Percentiles rank a stretch among this genome's conserved stretches.
phyloP scores from a whole-genome alignment of 2,329 filamentous ascomycete genomes.

The Coleophoma eucalyptorum region DNA sequence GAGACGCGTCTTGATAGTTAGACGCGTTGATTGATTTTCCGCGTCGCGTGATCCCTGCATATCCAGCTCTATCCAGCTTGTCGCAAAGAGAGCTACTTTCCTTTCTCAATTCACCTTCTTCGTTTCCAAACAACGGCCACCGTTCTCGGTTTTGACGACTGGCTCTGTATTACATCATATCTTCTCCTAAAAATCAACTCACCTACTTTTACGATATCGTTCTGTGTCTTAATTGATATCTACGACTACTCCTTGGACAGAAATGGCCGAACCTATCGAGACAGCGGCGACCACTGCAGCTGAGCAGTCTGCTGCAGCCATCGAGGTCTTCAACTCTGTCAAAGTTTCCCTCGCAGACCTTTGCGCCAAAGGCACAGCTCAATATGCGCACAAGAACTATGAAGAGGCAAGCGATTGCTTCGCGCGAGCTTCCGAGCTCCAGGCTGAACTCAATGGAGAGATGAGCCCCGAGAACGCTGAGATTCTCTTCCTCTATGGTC shows the following conservation, averaged over 20 bases:
- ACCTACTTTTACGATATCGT: neutral
- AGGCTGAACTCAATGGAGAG: conserved; percentile 89
- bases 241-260: neutral
- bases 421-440: conserved; percentile 83
- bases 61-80: neutral
- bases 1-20: conserved; percentile 8
- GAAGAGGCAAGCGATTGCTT: conserved; percentile 82
- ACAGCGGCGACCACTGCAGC: conserved; percentile 11
- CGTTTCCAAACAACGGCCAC: too few species aligned
- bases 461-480: conserved; percentile 88
- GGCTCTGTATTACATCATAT: too few species aligned
- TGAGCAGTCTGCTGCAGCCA: conserved; percentile 14
- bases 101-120: neutral
- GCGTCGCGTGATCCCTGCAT: neutral
- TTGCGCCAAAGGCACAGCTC: conserved; percentile 73
- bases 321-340: conserved; percentile 25
- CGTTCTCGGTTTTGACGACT: too few species aligned
- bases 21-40: conserved; percentile 1
- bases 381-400: conserved; percentile 89
- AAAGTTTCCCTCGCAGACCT: conserved; percentile 73
- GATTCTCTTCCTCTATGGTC: conserved; percentile 89
- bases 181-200: neutral
- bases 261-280: conserved; percentile 24
- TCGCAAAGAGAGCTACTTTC: neutral
- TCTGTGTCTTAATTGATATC: neutral